Evolutionary conservation across 2,329 filamentous ascomycete genomes (phyloP).

Genomic region (Claviceps pusilla): DNA sequence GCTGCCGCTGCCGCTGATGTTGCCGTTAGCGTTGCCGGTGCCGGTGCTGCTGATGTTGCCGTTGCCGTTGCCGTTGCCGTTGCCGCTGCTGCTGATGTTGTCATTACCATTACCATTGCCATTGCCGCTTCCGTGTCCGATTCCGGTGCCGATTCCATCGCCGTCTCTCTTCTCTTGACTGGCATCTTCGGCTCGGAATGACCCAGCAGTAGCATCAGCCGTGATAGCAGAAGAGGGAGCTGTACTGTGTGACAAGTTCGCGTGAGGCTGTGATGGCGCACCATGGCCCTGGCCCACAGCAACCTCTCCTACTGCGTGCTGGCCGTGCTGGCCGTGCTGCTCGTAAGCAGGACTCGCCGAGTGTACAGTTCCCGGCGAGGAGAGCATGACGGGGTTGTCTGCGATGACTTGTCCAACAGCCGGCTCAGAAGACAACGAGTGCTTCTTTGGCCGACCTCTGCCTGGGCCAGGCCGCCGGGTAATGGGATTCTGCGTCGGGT

Average conservation of each 20-base stretch:
- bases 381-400: not conserved
- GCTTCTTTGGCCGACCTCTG: conserved; percentile 37
- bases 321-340: not conserved
- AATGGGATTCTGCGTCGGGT: conserved; percentile 42
- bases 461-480: conserved; percentile 45
- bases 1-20: not conserved
- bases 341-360: not conserved
- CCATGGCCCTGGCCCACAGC: not conserved
- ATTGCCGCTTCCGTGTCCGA: not conserved
- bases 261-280: not conserved
- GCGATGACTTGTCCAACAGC: not conserved
- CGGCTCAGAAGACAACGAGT: conserved; percentile 2
- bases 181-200: conserved; percentile 3
- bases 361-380: not conserved
- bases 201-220: not conserved
- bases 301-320: not conserved
- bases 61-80: not conserved
- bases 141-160: not conserved
- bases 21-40: conserved; percentile 1
- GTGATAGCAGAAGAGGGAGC: not conserved
- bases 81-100: not conserved
- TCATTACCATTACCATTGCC: conserved; percentile 1
- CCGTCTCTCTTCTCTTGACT: conserved; percentile 3
- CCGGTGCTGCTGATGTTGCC: not conserved
- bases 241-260: not conserved